A percentile compares a stretch with the other conserved stretches of the same genome.
Conservation (phyloP, 345 rosid species). For the Euphorbia tirucalli region DNA sequence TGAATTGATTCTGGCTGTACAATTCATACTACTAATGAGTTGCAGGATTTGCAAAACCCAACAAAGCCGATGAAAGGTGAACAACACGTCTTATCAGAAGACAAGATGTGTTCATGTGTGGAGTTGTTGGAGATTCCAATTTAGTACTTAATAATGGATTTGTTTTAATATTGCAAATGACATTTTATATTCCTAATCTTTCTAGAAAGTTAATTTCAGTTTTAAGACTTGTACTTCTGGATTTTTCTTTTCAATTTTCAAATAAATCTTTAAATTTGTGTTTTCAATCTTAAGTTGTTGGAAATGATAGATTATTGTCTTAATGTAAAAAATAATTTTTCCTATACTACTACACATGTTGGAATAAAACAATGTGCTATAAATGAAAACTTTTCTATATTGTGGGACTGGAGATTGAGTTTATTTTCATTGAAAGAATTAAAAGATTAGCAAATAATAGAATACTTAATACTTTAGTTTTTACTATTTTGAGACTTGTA, state of each 20-base stretch:
- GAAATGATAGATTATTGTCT: neutral
- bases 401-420: neutral
- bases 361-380: neutral
- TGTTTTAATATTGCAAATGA: conserved; percentile 2
- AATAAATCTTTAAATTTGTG: no score
- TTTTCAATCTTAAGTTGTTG: neutral
- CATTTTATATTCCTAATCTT: conserved; percentile 16
- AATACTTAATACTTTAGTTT: neutral
- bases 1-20: no score
- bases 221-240: no score
- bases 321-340: neutral
- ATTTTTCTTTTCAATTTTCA: no score
- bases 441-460: neutral
- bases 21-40: no score
- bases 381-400: neutral
- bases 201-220: conserved; percentile 2
- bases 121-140: neutral
- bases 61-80: conserved; percentile 9
- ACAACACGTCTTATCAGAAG: neutral
- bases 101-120: conserved; percentile 8
- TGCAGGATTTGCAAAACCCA: no score
- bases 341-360: neutral
- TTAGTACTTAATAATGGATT: conserved; percentile 1
- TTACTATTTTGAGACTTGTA: neutral
- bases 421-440: neutral